These are phyloP conservation scores for Durotheca rogersii DNA, from an alignment of 495 filamentous ascomycete species.

Conservation along the genomic window DNA sequence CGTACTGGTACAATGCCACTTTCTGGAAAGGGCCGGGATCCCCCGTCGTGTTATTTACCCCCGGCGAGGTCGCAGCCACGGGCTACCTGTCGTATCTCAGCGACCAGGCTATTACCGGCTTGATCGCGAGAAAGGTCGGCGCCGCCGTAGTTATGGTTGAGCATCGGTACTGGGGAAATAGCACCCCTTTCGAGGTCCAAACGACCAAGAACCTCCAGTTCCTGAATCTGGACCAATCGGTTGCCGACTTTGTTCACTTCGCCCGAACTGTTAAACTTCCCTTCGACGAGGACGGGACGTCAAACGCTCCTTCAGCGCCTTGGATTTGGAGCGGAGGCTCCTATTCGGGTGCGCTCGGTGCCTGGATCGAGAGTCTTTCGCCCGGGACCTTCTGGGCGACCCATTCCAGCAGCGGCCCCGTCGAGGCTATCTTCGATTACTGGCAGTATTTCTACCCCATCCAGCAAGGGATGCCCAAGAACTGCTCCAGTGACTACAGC, in stretches of 20 bases:
- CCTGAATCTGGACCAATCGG: conserved; percentile 58
- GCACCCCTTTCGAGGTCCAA: conserved; percentile 56
- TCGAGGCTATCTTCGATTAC: conserved; percentile 61
- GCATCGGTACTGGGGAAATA: conserved; percentile 54
- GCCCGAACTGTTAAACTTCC: conserved; percentile 56
- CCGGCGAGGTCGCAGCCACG: conserved; percentile 54
- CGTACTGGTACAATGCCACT: conserved; percentile 53
- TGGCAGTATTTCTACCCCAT: conserved; percentile 64
- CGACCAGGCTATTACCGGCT: conserved; percentile 49
- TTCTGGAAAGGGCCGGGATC: conserved; percentile 54
- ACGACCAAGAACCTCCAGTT: conserved; percentile 58
- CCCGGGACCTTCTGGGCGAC: conserved; percentile 68
- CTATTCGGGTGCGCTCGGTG: conserved; percentile 61
- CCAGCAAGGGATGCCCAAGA: conserved; percentile 59
- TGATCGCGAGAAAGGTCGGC: conserved; percentile 52
- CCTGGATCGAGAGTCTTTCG: conserved; percentile 56
- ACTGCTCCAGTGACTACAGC: conserved; percentile 59
- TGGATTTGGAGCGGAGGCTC: conserved; percentile 65
- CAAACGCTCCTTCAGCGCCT: conserved; percentile 54
- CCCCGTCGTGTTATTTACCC: conserved; percentile 56
- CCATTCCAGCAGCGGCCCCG: conserved; percentile 59
- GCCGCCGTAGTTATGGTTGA: conserved; percentile 57
- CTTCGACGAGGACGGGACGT: conserved; percentile 53
- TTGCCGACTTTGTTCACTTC: conserved; percentile 61
- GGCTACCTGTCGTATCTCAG: conserved; percentile 55